These are phyloP conservation scores for Russula sp. DNA, from an alignment of 768 basidiomycete species.

Conservation along the genomic window DNA sequence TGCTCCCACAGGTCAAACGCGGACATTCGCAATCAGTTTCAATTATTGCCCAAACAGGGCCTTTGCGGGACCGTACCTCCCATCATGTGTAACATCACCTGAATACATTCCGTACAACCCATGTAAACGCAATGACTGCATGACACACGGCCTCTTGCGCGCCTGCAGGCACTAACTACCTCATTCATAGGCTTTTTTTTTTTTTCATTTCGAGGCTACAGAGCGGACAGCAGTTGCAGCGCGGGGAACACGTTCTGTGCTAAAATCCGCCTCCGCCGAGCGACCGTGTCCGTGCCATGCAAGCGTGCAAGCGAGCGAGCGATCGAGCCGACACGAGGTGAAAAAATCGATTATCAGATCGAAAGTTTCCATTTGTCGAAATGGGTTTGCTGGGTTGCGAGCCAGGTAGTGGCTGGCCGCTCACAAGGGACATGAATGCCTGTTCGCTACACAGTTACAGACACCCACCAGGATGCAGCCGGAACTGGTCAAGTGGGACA, in stretches of 20 bases:
- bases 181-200: constrained; percentile 20
- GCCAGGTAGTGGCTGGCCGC: constrained; percentile 15
- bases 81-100: constrained; percentile 26
- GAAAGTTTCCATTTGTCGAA: constrained; percentile 15
- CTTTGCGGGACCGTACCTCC: constrained; percentile 23
- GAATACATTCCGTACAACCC: constrained; percentile 28
- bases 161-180: constrained; percentile 24
- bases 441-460: constrained; percentile 11
- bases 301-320: neutral
- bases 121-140: constrained; percentile 27
- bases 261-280: constrained; percentile 30
- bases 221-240: constrained; percentile 25
- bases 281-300: neutral
- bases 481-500: constrained; percentile 23
- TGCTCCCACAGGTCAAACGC: constrained; percentile 24
- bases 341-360: constrained; percentile 28
- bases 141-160: constrained; percentile 28
- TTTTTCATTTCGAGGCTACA: constrained; percentile 24
- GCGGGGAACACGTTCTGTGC: constrained; percentile 27
- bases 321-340: constrained; percentile 24
- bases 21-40: constrained; percentile 27
- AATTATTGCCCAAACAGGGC: constrained; percentile 27
- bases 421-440: neutral
- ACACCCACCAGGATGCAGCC: constrained; percentile 11
- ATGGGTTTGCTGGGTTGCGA: neutral